A percentile compares a stretch with the other conserved stretches of the same genome.
phyloP scores from a whole-genome alignment of 257 asterid genomes.

The Capsicum pubescens region DNA sequence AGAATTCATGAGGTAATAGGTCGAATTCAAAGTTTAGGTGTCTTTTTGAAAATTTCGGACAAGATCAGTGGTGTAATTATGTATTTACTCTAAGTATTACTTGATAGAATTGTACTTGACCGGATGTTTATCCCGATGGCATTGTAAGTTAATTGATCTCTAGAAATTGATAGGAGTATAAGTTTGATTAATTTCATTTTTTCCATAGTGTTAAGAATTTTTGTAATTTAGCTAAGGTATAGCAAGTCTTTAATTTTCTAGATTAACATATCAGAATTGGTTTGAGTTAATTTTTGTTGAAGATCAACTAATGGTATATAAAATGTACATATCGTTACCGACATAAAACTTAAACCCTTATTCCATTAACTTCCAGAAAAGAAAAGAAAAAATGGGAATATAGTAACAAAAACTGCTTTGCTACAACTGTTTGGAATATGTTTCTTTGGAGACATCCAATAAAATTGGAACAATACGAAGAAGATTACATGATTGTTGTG shows the following conservation, averaged over 20 bases:
- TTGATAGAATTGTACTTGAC: too few species aligned
- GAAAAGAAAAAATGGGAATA: conserved; percentile 18
- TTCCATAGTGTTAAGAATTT: too few species aligned
- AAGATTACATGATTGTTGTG: not conserved
- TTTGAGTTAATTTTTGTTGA: not conserved
- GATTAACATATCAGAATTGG: not conserved
- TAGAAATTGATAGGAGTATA: too few species aligned
- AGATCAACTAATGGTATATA: conserved; percentile 30
- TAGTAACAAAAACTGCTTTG: not conserved
- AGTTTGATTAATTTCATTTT: too few species aligned
- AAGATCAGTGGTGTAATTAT: too few species aligned
- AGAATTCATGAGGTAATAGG: too few species aligned
- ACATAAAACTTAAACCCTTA: not conserved
- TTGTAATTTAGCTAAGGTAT: too few species aligned
- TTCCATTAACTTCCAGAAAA: not conserved
- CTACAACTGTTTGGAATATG: not conserved
- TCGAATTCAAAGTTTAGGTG: too few species aligned
- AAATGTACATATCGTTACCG: not conserved
- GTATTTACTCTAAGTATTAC: too few species aligned
- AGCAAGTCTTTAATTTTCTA: not conserved
- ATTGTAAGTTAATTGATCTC: too few species aligned
- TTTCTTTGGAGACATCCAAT: not conserved
- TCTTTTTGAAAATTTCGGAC: too few species aligned
- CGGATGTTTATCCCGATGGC: too few species aligned
- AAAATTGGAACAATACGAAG: not conserved